Evolutionary conservation across 1,284 basidiomycete species (phyloP), one percentile per base, ranked within the genome.

Genomic region (Ustilago vetiveriae): DNA sequence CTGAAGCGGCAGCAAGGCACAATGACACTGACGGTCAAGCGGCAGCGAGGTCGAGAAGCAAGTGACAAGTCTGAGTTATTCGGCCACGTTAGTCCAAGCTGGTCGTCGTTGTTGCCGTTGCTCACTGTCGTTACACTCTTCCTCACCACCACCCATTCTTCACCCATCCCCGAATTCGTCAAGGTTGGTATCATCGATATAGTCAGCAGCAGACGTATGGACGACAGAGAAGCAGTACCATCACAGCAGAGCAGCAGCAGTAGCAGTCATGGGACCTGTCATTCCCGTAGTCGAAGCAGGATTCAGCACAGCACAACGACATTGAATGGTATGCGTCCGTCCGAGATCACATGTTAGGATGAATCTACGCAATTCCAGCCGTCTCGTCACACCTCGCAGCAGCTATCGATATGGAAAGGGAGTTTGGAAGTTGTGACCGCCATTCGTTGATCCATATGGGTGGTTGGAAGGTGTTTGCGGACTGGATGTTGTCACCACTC

Each of bases 151-250:
- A 59, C 51, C 64, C 54, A 48, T 58, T 58, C 54, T 58, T 40
- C 54, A 57, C 55, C 63, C 36, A 40, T 41, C 39, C 39, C 14
- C 24, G 35, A 27, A 23, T 66, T 55, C 55, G 55, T 66, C 63
- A 66, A 66, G 63, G 63, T 66, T 58, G 47, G 63, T 66, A 66
- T 54, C 42, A 13, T 26, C 22, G 33, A 33, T 29, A 40, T 22
- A 3, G 8, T 30, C 29, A 48, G 39, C 40, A 48, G n/a, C 29
- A 40, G 17, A 37, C 36, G 36, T 21, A 21, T 13, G 17, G 13
- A 38, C 19, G 4, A 36, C 14, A n/a, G 16, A 43, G 41, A 23
- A 46, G 42, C 26, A 27, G 22, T 8, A 17, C n/a, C n/a, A n/a
- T n/a, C n/a, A 22, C 36, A 40, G 37, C 30, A 49, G 6, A 24